Base-by-base conservation (phyloP, 768 basidiomycete genomes). In the Hysterangium stoloniferum region DNA sequence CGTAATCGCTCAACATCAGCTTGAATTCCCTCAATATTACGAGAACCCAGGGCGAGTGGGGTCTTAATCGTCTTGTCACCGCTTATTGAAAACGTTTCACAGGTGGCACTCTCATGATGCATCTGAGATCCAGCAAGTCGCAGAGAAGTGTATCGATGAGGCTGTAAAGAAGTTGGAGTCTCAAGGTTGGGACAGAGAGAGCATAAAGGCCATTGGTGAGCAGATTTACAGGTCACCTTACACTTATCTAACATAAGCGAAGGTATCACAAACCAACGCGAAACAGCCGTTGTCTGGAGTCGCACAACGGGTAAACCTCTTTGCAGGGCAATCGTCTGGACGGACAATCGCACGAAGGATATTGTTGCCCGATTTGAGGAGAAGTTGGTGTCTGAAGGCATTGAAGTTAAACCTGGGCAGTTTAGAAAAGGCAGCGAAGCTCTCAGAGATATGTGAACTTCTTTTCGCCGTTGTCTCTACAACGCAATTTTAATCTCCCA, bases 21-120 rank as follows among this genome's bases (percentile, higher is more conserved):
- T 82, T 11, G 95, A 98, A 66, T 97, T 97, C 63, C 81, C 89
- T 40, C 94, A 97, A 62, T 91, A 94, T 66, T 91, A 91, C 60
- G 87, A 87, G 3, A 74, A 88, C 62, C 88, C 93, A 2, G 89
- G 90, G 82, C 84, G 52, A 57, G 74, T 57, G n/a, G 49, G 12
- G 31, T 29, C 48, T 3, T 22, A 22, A n/a, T 35, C 48, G 41
- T 17, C 20, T 20, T 27, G 22, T 25, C 9, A 33, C 11, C 31
- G 12, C 34, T 19, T 19, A 13, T 27, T 28, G 27, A 49, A 54
- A 22, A 45, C 44, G 54, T 24, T 46, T 49, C 31, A 50, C 50
- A 86, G 93, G 59, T 97, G 94, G 94, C 95, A 97, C 64, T 92
- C 94, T 56, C 96, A 98, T 65, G 85, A 95, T 62, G 81, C 90